Evolutionary conservation across 208 protist species (phyloP).

Genomic region (Polymyxa betae): DNA sequence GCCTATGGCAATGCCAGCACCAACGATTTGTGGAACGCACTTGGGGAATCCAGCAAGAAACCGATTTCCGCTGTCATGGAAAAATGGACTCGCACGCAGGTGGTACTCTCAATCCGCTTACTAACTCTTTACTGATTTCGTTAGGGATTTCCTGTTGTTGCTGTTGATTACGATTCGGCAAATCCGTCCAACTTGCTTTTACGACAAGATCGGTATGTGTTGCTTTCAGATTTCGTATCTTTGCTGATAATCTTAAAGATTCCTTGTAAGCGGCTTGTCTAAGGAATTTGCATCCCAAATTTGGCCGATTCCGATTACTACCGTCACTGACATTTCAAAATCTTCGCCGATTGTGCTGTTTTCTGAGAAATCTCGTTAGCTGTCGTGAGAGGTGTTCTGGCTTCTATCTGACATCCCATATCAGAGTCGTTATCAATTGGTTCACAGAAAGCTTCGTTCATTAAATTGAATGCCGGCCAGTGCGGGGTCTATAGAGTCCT

Average conservation of each 20-base stretch:
- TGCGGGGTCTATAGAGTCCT: conserved; percentile 4
- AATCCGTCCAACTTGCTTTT: background rate
- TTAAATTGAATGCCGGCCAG: conserved; percentile 28
- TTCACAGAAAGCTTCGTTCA: background rate
- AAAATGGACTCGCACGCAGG: conserved; percentile 37
- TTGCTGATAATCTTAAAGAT: background rate
- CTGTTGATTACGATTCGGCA: background rate
- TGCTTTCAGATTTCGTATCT: background rate
- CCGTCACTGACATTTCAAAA: background rate
- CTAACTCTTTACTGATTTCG: background rate
- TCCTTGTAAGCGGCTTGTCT: background rate
- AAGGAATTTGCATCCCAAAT: background rate
- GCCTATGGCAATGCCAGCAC: conserved; percentile 43
- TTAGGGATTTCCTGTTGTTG: conserved; percentile 32
- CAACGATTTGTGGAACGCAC: conserved; percentile 34
- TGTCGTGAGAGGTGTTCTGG: background rate
- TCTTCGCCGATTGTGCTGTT: background rate
- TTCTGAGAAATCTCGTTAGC: background rate
- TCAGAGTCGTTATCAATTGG: background rate
- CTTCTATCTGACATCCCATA: background rate
- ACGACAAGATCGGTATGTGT: background rate
- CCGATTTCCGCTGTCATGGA: conserved; percentile 28
- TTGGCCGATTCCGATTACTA: conserved; percentile 10
- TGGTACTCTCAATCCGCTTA: background rate
- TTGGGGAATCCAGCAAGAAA: conserved; percentile 27